A percentile compares a stretch with the other conserved stretches of the same genome.
Conservation (phyloP, 1,284 basidiomycete genomes). For the Taiwanofungus camphoratus region DNA sequence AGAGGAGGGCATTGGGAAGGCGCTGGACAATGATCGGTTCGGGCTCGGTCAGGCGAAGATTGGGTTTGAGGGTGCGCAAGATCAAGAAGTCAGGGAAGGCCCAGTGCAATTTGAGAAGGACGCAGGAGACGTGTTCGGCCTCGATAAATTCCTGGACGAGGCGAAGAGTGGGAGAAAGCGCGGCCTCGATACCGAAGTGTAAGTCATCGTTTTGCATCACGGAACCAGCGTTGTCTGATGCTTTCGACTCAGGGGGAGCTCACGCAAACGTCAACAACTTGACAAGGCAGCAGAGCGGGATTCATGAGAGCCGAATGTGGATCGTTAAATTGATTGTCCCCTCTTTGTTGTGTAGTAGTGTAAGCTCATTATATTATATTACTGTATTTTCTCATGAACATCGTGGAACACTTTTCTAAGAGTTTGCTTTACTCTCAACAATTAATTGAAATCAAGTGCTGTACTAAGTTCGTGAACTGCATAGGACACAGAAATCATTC, state of each 20-base stretch:
- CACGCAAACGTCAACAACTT: constrained; percentile 69
- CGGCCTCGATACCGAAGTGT: constrained; percentile 74
- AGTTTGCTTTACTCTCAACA: too few relatives aligned
- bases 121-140: constrained; percentile 93
- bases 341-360: constrained; percentile 1
- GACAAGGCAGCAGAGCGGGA: constrained; percentile 61
- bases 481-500: too few relatives aligned
- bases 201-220: constrained; percentile 31
- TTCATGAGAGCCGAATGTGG: constrained; percentile 11
- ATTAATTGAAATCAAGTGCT: too few relatives aligned
- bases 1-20: constrained; percentile 87
- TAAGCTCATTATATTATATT: background rate
- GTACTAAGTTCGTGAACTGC: too few relatives aligned
- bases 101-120: constrained; percentile 99
- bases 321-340: too few relatives aligned
- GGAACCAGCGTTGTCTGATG: background rate
- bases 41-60: constrained; percentile 80
- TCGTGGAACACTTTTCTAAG: too few relatives aligned
- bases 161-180: constrained; percentile 93
- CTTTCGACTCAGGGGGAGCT: constrained; percentile 39
- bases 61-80: constrained; percentile 85
- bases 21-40: constrained; percentile 92
- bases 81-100: constrained; percentile 81
- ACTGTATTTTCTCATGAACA: too few relatives aligned
- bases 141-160: constrained; percentile 96